phyloP scores from a whole-genome alignment of 495 filamentous ascomycete genomes.

The Tuber calosporum region DNA sequence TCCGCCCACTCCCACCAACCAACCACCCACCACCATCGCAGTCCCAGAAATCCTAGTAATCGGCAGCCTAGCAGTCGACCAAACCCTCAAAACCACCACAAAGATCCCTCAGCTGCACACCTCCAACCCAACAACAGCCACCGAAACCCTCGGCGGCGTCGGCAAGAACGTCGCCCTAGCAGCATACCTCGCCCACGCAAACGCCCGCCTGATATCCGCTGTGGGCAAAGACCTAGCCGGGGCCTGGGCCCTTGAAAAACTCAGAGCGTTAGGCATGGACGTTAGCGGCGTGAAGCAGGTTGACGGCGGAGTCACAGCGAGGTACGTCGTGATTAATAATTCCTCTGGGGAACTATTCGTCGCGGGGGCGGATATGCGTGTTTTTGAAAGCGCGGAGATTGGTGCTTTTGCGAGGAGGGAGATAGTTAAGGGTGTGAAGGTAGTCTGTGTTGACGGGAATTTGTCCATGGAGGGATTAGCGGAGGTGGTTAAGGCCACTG shows the following conservation, averaged over 20 bases:
- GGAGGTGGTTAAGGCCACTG: slow-evolving; percentile 11
- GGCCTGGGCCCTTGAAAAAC: slow-evolving; percentile 55
- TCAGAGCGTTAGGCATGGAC: slow-evolving; percentile 58
- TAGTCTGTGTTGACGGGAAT: slow-evolving; percentile 36
- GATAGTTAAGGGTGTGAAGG: slow-evolving; percentile 12
- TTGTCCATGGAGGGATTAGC: slow-evolving; percentile 14
- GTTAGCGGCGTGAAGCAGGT: slow-evolving; percentile 56
- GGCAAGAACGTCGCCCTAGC: slow-evolving; percentile 87
- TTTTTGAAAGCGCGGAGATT: slow-evolving; percentile 56
- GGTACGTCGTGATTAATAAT: slow-evolving; percentile 88
- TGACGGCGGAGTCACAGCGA: slow-evolving; percentile 58
- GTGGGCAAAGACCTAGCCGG: slow-evolving; percentile 58
- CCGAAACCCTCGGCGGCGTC: slow-evolving; percentile 82
- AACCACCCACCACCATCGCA: not conserved
- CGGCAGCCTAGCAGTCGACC: slow-evolving; percentile 80
- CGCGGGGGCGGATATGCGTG: slow-evolving; percentile 91
- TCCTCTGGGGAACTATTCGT: slow-evolving; percentile 68
- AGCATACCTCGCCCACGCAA: slow-evolving; percentile 51
- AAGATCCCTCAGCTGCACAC: slow-evolving; percentile 58
- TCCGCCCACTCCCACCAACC: not conserved
- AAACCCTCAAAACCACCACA: slow-evolving; percentile 48
- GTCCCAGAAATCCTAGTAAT: slow-evolving; percentile 60
- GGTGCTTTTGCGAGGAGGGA: slow-evolving; percentile 8
- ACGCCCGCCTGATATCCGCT: slow-evolving; percentile 45
- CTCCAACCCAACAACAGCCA: slow-evolving; percentile 76